Percentiles rank a stretch among this genome's conserved stretches.
Conservation (phyloP, 768 basidiomycete species). For the Neoboletus magnificus region DNA sequence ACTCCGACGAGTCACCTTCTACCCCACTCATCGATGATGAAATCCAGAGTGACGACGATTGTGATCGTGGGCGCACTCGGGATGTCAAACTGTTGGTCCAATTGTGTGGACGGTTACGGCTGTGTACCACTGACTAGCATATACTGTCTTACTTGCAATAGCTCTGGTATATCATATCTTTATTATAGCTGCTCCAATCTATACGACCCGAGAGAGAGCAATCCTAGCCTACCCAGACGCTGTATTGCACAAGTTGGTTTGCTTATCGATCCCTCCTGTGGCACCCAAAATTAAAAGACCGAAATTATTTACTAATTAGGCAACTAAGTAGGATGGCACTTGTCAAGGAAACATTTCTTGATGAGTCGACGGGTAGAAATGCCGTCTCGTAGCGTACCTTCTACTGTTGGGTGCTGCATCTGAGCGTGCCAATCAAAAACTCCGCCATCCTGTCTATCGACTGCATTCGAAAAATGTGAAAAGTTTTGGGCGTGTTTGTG, state of each 20-base stretch:
- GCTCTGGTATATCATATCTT: neutral
- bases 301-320: too few species aligned
- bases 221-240: too few species aligned
- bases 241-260: too few species aligned
- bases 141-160: neutral
- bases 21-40: slow-evolving; percentile 41
- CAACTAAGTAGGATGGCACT: too few species aligned
- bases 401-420: neutral
- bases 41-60: slow-evolving; percentile 38
- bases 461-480: neutral
- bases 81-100: slow-evolving; percentile 40
- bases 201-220: too few species aligned
- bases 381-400: too few species aligned
- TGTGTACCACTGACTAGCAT: slow-evolving; percentile 8
- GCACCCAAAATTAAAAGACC: too few species aligned
- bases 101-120: slow-evolving; percentile 24
- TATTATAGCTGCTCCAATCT: neutral
- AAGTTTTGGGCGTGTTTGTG: neutral
- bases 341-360: too few species aligned
- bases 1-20: slow-evolving; percentile 29
- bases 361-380: too few species aligned
- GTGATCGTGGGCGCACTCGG: slow-evolving; percentile 39
- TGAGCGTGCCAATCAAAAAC: neutral
- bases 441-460: neutral
- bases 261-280: too few species aligned